Base-by-base conservation (phyloP, 441 rosid genomes). In the Biscutella auriculata region DNA sequence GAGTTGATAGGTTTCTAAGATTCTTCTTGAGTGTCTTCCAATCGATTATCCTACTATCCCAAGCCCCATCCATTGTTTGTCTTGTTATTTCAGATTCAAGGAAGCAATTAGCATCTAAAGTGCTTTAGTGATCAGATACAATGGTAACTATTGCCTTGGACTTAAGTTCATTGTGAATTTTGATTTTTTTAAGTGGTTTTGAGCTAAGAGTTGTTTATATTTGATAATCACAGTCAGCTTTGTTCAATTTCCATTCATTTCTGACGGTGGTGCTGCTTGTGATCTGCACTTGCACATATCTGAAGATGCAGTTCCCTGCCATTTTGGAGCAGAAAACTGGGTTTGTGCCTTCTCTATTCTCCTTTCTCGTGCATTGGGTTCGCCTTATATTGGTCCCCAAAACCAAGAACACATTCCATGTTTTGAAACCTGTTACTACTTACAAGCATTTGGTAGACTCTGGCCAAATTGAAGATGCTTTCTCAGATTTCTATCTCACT, bases 291-390 rank as follows among this genome's bases (percentile, higher is more conserved):
- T 90, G 96, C 75, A 85, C 94, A 11, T 88, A 74, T 30, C 75
- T 90, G 46, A 94, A 85, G 85, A 84, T 94, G 96, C 99, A 94
- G 33, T 94, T 94, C 72, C 96, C 99, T 7, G 85, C 97, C 45
- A 80, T 90, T 58, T 73, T 94, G 49, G 96, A 87, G 66, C 95
- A 87, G 69, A 84, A 85, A 74, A 94, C 84, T 36, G 95, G 97
- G 99, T 90, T 68, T 46, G 73, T 52, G 10, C 25, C 51, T 4
- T 52, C 36, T 30, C 4, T 48, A 5, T 5, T 51, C 56, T 28
- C 42, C 23, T 14, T 34, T 6, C 10, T 41, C 14, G 1, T 19
- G 9, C n/a, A 8, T 53, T 21, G 26, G 2, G 4, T 16, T 45
- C 37, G 14, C 21, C 6, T 34, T 12, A 1, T 55, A 45, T 34